phyloP scores from a whole-genome alignment of 2,329 filamentous ascomycete species.

The Fusarium lateritium region DNA sequence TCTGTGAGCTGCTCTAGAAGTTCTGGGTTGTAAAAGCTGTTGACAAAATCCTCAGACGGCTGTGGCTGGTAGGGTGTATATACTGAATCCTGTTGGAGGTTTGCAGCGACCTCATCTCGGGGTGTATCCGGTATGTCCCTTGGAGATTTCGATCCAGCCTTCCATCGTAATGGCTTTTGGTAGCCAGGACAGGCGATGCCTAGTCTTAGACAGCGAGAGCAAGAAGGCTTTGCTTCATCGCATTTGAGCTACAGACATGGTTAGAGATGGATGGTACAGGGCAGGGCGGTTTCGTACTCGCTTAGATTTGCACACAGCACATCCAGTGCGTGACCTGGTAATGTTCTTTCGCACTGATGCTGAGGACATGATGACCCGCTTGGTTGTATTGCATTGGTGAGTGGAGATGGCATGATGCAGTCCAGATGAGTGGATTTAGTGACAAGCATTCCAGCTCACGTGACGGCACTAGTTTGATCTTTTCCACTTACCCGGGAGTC shows the following conservation, averaged over 20 bases:
- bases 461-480: neutral
- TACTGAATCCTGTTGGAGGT: conserved; percentile 11
- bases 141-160: conserved; percentile 25
- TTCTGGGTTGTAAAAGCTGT: conserved; percentile 23
- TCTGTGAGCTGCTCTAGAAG: conserved; percentile 33
- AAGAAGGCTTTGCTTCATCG: conserved; percentile 39
- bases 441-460: neutral
- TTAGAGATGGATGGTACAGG: conserved; percentile 2
- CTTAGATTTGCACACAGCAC: conserved; percentile 45
- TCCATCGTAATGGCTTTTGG: conserved; percentile 41
- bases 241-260: conserved; percentile 40
- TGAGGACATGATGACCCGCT: conserved; percentile 28
- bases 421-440: conserved; percentile 6
- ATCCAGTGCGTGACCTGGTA: conserved; percentile 42
- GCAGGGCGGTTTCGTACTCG: conserved; percentile 23
- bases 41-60: conserved; percentile 15
- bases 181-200: conserved; percentile 45
- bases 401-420: conserved; percentile 38
- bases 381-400: conserved; percentile 31
- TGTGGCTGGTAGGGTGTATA: conserved; percentile 25
- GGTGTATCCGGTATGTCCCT: conserved; percentile 16
- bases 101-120: conserved; percentile 8
- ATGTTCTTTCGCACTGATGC: conserved; percentile 41
- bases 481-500: too few species aligned
- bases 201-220: conserved; percentile 43